These are phyloP conservation scores for Wickerhamiella dianesei DNA, from an alignment of 805 yeast genomes.

Conservation along the genomic window DNA sequence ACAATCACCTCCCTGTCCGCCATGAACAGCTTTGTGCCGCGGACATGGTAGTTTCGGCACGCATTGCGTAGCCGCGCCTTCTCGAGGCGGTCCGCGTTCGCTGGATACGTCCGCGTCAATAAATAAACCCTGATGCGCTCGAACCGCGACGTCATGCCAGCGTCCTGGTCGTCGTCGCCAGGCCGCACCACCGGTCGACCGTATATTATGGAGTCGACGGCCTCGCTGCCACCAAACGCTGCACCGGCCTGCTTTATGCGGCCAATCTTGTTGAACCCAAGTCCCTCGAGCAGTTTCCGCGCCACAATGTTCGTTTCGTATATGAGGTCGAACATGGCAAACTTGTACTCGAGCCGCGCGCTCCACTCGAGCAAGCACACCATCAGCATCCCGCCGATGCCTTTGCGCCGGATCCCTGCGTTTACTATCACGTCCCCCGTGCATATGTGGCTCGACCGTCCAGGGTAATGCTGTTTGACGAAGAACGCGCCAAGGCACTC, in stretches of 20 bases:
- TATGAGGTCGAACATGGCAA: constrained; percentile 69
- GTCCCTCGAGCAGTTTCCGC: constrained; percentile 58
- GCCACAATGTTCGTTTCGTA: constrained; percentile 83
- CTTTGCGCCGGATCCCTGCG: constrained; percentile 84
- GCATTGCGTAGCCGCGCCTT: constrained; percentile 71
- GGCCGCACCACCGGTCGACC: constrained; percentile 56
- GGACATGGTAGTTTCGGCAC: constrained; percentile 61
- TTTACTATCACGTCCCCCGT: constrained; percentile 80
- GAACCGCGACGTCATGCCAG: constrained; percentile 31
- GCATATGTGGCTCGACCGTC: constrained; percentile 85
- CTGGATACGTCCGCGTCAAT: constrained; percentile 78
- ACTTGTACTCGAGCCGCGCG: constrained; percentile 73
- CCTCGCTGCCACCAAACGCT: constrained; percentile 65
- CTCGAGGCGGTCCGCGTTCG: constrained; percentile 65
- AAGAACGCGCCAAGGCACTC: constrained; percentile 82
- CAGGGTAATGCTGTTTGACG: constrained; percentile 82
- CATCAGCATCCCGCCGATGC: constrained; percentile 74
- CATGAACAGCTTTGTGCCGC: constrained; percentile 58
- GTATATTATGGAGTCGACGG: constrained; percentile 78
- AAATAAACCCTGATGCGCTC: constrained; percentile 67
- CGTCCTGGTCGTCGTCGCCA: constrained; percentile 29
- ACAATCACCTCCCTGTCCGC: constrained; percentile 74
- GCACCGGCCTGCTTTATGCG: constrained; percentile 79
- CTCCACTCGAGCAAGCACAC: constrained; percentile 89
- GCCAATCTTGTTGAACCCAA: constrained; percentile 67